phyloP scores from a whole-genome alignment of 805 yeast genomes.

The Starmera pachycereana region DNA sequence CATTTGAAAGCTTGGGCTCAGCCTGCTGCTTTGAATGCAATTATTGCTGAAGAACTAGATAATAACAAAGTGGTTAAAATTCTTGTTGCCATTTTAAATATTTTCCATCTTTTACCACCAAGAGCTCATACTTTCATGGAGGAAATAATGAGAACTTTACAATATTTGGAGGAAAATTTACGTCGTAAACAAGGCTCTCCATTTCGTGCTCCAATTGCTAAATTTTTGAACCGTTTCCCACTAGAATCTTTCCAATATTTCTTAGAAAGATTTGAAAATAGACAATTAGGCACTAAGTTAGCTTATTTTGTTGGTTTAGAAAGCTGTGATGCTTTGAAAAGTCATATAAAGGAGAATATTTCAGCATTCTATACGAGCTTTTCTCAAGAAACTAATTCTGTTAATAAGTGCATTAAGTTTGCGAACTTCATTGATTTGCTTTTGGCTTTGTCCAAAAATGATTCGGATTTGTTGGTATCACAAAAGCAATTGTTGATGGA shows the following conservation, averaged over 20 bases:
- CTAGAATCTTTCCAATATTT: slow-evolving; percentile 65
- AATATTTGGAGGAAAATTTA: slow-evolving; percentile 69
- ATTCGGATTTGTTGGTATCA: slow-evolving; percentile 46
- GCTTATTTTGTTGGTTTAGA: slow-evolving; percentile 52
- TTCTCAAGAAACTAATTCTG: slow-evolving; percentile 38
- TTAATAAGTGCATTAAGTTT: slow-evolving; percentile 49
- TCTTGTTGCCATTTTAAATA: slow-evolving; percentile 80
- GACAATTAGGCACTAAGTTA: slow-evolving; percentile 54
- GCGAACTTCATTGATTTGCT: slow-evolving; percentile 66
- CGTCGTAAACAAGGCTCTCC: slow-evolving; percentile 84
- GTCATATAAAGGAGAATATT: slow-evolving; percentile 43
- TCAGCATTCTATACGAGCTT: slow-evolving; percentile 36
- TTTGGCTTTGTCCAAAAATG: slow-evolving; percentile 38
- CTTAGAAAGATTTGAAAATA: slow-evolving; percentile 49
- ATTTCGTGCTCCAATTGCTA: slow-evolving; percentile 83
- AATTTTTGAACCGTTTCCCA: slow-evolving; percentile 75
- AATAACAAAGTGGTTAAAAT: slow-evolving; percentile 77
- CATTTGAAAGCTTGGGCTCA: slow-evolving; percentile 96
- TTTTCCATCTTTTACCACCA: slow-evolving; percentile 85
- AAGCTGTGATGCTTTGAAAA: slow-evolving; percentile 47
- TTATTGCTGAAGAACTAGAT: slow-evolving; percentile 71
- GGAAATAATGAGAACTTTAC: slow-evolving; percentile 67
- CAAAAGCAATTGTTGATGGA: slow-evolving; percentile 37
- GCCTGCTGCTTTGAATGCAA: slow-evolving; percentile 60
- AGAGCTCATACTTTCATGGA: slow-evolving; percentile 89